Conservation (phyloP, 805 yeast genomes). For the Candida sakaeoensis region DNA sequence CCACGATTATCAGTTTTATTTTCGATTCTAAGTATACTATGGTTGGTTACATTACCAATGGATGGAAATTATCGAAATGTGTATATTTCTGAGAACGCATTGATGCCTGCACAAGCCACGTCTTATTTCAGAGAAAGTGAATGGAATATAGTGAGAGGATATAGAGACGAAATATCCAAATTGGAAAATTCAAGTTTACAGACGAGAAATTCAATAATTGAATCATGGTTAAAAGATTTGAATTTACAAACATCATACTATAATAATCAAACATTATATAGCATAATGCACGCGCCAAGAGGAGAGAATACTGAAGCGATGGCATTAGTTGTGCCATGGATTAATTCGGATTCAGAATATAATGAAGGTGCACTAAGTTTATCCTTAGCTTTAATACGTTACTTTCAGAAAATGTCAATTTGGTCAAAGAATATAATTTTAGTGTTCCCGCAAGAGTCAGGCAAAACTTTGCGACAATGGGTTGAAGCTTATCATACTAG, state of each 20-base stretch:
- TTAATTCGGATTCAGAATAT: slow-evolving; percentile 54
- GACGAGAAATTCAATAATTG: slow-evolving; percentile 45
- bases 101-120: slow-evolving; percentile 94
- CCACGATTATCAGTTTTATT: slow-evolving; percentile 33
- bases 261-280: slow-evolving; percentile 53
- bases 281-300: slow-evolving; percentile 84
- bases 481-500: slow-evolving; percentile 89
- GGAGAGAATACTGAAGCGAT: slow-evolving; percentile 97
- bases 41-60: slow-evolving; percentile 64
- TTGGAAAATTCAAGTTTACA: slow-evolving; percentile 28
- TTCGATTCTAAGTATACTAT: slow-evolving; percentile 31
- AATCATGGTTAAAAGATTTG: slow-evolving; percentile 60
- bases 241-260: slow-evolving; percentile 62
- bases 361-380: slow-evolving; percentile 83
- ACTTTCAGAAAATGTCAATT: slow-evolving; percentile 79
- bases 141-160: slow-evolving; percentile 89
- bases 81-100: slow-evolving; percentile 91
- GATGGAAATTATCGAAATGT: slow-evolving; percentile 81
- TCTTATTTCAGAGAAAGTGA: slow-evolving; percentile 90
- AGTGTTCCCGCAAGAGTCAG: slow-evolving; percentile 74
- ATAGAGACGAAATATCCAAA: slow-evolving; percentile 53
- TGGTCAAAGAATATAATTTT: slow-evolving; percentile 95
- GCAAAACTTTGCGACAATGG: slow-evolving; percentile 74
- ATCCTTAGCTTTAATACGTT: slow-evolving; percentile 69
- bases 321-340: slow-evolving; percentile 88